phyloP scores from a whole-genome alignment of 345 rosid genomes.

The Brassica napus region Da-Ae NC_063452.1:6008501-6009000 shows the following conservation, averaged over 20 bases:
- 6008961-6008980: constrained; percentile 93
- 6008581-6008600: background rate
- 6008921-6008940: background rate
- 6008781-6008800: constrained; percentile 34
- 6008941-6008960: constrained; percentile 94
- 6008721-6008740: background rate
- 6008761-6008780: constrained; percentile 42
- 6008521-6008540: background rate
- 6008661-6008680: constrained; percentile 6
- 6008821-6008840: constrained; percentile 16
- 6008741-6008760: constrained; percentile 36
- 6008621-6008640: background rate
- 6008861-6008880: constrained; percentile 5
- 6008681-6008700: constrained; percentile 9
- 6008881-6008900: constrained; percentile 11
- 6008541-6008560: background rate
- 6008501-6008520: background rate
- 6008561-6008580: background rate
- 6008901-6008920: background rate
- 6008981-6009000: constrained; percentile 85
- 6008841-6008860: constrained; percentile 4
- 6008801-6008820: constrained; percentile 12
- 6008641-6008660: constrained; percentile 12
- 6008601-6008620: background rate
- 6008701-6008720: constrained; percentile 15